A percentile compares a stretch with the other conserved stretches of the same genome.
Conservation (phyloP, 371 early-diverging fungal genomes). For the Zopfochytrium polystomum region DNA sequence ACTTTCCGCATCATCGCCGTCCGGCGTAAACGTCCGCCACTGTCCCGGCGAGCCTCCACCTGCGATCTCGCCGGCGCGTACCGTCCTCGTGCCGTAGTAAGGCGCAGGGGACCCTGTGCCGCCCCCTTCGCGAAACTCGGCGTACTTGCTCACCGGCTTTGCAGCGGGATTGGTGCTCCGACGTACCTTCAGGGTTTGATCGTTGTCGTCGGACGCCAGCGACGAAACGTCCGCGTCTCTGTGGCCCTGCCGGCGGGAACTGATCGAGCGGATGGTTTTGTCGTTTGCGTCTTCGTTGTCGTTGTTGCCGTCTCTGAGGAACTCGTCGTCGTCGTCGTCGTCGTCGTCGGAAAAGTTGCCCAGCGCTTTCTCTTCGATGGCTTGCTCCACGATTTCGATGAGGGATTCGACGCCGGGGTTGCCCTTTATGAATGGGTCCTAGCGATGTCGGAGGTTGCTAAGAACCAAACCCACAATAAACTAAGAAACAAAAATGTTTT, state of each 20-base stretch:
- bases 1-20: conserved; percentile 4
- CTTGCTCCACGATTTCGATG: conserved; percentile 25
- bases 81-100: neutral
- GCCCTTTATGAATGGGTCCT: conserved; percentile 48
- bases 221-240: neutral
- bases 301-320: conserved; percentile 7
- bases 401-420: conserved; percentile 29
- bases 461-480: neutral
- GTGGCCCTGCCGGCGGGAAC: neutral
- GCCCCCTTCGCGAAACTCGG: neutral
- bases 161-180: neutral
- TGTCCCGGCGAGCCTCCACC: neutral
- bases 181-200: conserved; percentile 9
- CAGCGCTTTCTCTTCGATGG: conserved; percentile 10
- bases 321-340: conserved; percentile 15
- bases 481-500: neutral
- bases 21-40: neutral
- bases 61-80: no score
- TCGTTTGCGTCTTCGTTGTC: neutral
- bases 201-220: neutral
- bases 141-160: neutral
- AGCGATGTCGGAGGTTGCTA: neutral
- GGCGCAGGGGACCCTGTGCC: neutral
- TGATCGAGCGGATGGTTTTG: conserved; percentile 1
- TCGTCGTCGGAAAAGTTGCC: conserved; percentile 5